A percentile compares a stretch with the other conserved stretches of the same genome.
Evolutionary conservation across 1,139 yeast genomes (phyloP).

Genomic region (Geotrichum siamense): DNA sequence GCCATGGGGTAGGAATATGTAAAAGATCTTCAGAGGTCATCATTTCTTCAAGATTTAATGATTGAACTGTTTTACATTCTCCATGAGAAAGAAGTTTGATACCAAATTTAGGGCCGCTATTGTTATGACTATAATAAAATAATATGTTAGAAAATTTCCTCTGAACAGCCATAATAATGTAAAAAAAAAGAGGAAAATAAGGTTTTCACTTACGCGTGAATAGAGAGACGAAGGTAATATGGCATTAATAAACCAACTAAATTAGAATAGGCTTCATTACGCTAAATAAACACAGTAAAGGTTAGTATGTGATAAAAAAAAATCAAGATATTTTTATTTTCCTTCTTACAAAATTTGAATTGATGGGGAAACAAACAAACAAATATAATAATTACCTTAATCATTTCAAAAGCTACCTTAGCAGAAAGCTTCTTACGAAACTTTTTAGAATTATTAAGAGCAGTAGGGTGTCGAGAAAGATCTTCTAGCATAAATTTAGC

Average conservation of each 20-base stretch:
- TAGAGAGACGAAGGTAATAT: conserved; percentile 17
- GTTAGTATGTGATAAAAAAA: conserved; percentile 7
- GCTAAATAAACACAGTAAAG: conserved; percentile 9
- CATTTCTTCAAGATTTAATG: conserved; percentile 14
- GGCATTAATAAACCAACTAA: conserved; percentile 19
- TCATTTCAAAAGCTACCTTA: conserved; percentile 20
- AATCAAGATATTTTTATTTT: too few relatives aligned
- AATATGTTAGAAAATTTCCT: not conserved
- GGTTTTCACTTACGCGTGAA: conserved; percentile 16
- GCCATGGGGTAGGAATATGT: conserved; percentile 20
- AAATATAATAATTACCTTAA: conserved; percentile 13
- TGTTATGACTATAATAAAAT: conserved; percentile 13
- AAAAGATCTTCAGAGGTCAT: conserved; percentile 17
- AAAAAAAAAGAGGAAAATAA: not conserved
- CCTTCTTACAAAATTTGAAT: too few relatives aligned
- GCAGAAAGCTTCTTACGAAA: conserved; percentile 17
- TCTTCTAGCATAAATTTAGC: conserved; percentile 18
- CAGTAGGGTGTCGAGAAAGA: conserved; percentile 15
- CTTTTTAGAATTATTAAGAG: conserved; percentile 9
- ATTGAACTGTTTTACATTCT: conserved; percentile 14
- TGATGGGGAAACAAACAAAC: too few relatives aligned
- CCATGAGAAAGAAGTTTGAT: conserved; percentile 16
- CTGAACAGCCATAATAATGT: not conserved
- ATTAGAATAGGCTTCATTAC: conserved; percentile 20
- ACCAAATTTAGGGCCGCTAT: conserved; percentile 19